These are phyloP conservation scores for Globisporangium heterothallicum DNA, from an alignment of 352 stramenopile genomes.

Conservation along the genomic window DNA sequence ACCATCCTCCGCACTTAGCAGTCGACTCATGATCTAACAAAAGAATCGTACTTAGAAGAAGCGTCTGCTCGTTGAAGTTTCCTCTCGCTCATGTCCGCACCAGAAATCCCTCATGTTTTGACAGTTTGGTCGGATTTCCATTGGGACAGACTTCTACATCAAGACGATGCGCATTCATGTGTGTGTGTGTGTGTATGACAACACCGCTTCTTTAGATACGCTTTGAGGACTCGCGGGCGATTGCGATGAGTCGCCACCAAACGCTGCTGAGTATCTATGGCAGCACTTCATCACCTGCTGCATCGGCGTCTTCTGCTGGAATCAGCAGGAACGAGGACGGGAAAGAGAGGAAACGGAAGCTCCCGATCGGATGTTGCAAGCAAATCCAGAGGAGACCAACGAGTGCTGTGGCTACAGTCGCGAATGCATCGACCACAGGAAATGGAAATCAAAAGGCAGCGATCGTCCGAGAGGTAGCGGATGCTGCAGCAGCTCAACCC, in stretches of 20 bases:
- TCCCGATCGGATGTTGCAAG: neutral
- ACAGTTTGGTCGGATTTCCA: too few species aligned
- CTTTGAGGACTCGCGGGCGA: too few species aligned
- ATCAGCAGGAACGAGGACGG: neutral
- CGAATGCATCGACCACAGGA: neutral
- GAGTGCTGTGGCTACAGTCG: neutral
- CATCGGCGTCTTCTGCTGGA: neutral
- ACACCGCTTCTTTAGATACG: too few species aligned
- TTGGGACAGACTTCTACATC: too few species aligned
- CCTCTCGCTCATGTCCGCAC: neutral
- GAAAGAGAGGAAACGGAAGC: neutral
- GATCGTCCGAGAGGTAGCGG: neutral
- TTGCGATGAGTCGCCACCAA: conserved; percentile 17
- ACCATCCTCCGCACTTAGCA: too few species aligned
- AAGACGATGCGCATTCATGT: too few species aligned
- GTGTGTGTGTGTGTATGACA: too few species aligned
- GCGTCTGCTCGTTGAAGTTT: neutral
- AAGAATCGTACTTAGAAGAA: too few species aligned
- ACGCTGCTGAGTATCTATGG: conserved; percentile 37
- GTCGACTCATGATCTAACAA: too few species aligned
- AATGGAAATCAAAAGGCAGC: neutral
- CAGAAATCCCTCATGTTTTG: too few species aligned
- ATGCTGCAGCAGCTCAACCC: neutral
- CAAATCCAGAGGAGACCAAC: neutral
- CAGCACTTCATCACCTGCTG: too few species aligned